Evolutionary conservation across 805 yeast species (phyloP), one percentile per base, ranked within the genome.

Genomic region (Lipomyces orientalis): DNA sequence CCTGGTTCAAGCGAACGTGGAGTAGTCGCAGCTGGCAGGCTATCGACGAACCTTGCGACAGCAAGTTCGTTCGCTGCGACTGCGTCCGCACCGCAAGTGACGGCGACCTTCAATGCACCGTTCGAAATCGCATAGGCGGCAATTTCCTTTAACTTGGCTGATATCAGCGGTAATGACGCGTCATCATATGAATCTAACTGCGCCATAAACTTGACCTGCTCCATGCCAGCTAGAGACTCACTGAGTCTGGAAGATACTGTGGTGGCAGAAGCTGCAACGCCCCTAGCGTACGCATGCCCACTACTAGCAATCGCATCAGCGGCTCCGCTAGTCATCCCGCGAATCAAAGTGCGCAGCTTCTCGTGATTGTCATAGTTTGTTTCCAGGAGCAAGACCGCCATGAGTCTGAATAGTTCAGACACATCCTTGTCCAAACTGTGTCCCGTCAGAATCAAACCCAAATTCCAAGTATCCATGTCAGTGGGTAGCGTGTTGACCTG

Each of bases 281-380:
- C 82, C 72, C 87, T 84, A 1, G 98, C 97, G 78, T 85, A 93
- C 1, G 88, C 81, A 76, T 95, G 98, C 0, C 99, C 99, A 64
- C 90, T 82, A 65, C 93, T 95, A 9, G 97, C 93, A 61, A 95
- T 87, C 6, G 85, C 82, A 74, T 93, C 88, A 65, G 91, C 81
- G 74, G 91, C 90, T 73, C 91, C 93, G 43, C 93, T 88, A 0
- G 90, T 89, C 74, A 89, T 77, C 54, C 89, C 85, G 74, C 90
- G 90, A 54, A 95, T 86, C 74, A 95, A 81, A 0, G 90, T 86
- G 65, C 86, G 82, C 66, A 95, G 81, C 75, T 93, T 94, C 62
- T 87, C 89, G 60, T 87, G 80, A 67, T 87, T 86, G 29, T 77
- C 76, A 74, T 91, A 90, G 73, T 89, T 86, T 0, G 97, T 92